Evolutionary conservation across 2,329 filamentous ascomycete species (phyloP), one percentile per base, ranked within the genome.

Genomic region (Fusarium falciforme): DNA sequence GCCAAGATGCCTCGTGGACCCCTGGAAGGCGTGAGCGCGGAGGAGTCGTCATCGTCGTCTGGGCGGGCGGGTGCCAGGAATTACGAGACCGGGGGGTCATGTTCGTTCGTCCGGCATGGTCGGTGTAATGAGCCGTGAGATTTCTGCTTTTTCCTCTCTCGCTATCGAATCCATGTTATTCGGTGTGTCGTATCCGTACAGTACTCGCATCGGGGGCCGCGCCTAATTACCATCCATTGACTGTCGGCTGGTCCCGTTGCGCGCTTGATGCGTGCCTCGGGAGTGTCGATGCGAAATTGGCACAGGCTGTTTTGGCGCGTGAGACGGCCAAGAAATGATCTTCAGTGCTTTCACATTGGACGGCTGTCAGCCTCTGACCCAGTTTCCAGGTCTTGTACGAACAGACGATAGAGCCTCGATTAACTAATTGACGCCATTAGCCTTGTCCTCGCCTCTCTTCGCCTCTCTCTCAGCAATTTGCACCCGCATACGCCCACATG

Each of bases 1-100:
- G 72, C 73, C 71, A 72, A 76, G 73, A 62, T 66, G 65, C 62
- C 63, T 67, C 64, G 71, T 67, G 42, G 71, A 66, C 73, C 73
- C 73, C 64, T 73, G 38, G 60, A 68, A 72, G 59, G 66, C 59
- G 61, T 49, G 52, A 60, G 38, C 36, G 36, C 16, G 47, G 49
- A 59, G 67, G 36, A 66, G 49, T 70, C 61, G 71, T 73, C 71
- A 73, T 68, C 70, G 35, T 63, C 61, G 55, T 59, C 20, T 67
- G 17, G 42, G 22, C 44, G 14, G 42, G 25, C 49, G 55, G 38
- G 68, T 47, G 35, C 36, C 7, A 60, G 67, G 62, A 70, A n/a
- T 47, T 47, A 44, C 38, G 40, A 61, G 47, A 52, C 47, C 52
- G 40, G 62, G 58, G 58, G 29, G 57, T 36, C 55, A 25, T 22